phyloP scores from a whole-genome alignment of 2,329 filamentous ascomycete genomes.

The Pseudocercospora fuligena region DNA sequence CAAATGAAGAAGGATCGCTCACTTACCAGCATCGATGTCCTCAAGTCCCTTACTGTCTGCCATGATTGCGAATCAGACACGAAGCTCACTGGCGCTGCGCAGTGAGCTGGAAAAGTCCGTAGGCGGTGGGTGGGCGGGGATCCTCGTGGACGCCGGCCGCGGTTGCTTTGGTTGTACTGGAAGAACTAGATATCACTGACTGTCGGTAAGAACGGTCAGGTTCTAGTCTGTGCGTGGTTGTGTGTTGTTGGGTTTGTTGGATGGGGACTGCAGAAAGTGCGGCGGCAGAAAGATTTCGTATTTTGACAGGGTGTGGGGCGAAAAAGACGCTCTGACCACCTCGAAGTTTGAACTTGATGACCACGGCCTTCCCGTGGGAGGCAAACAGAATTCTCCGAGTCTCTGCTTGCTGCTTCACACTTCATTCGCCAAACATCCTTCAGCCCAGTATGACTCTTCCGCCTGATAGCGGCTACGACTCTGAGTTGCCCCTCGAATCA shows the following conservation, averaged over 20 bases:
- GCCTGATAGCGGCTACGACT: conserved; percentile 19
- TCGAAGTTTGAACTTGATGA: neutral
- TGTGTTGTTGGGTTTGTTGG: conserved; percentile 28
- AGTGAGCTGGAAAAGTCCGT: conserved; percentile 62
- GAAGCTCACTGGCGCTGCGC: conserved; percentile 72
- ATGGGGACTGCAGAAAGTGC: conserved; percentile 7
- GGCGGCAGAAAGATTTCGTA: conserved; percentile 5
- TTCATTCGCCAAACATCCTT: neutral
- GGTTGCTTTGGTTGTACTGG: conserved; percentile 38
- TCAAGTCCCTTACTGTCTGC: conserved; percentile 98
- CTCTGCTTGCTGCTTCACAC: neutral
- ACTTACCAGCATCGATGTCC: conserved; percentile 93
- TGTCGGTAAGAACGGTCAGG: conserved; percentile 52
- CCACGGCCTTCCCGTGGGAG: neutral
- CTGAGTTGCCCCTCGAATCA: conserved; percentile 20
- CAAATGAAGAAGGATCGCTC: conserved; percentile 8
- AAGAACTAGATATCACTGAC: conserved; percentile 53
- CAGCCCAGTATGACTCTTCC: conserved; percentile 22
- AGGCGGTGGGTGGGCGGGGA: conserved; percentile 46
- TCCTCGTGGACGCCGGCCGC: conserved; percentile 47
- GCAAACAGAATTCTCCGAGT: neutral
- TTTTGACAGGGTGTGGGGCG: neutral
- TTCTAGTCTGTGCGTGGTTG: conserved; percentile 43
- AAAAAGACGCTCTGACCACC: neutral
- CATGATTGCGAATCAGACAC: conserved; percentile 78